Evolutionary conservation across 192 early-diverging fungal species (phyloP).

Genomic region (Ambispora gerdemannii): DNA sequence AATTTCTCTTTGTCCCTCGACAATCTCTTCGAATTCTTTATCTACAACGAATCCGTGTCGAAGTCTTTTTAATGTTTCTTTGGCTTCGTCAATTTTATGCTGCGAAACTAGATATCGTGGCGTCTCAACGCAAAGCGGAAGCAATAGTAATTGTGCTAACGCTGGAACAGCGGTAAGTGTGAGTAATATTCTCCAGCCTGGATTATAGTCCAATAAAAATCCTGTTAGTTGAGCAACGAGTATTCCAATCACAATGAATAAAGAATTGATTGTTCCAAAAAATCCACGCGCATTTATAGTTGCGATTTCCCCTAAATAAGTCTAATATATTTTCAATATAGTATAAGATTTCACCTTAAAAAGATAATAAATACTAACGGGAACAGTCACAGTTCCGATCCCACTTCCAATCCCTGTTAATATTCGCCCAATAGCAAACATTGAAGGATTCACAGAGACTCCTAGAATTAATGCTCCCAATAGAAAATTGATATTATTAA

Average conservation of each 20-base stretch:
- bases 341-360: constrained; percentile 40
- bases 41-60: constrained; percentile 54
- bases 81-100: constrained; percentile 60
- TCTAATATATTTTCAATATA: constrained; percentile 32
- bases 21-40: constrained; percentile 61
- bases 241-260: constrained; percentile 77
- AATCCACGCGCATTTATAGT: constrained; percentile 66
- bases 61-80: constrained; percentile 48
- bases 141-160: constrained; percentile 53
- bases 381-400: constrained; percentile 51
- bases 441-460: constrained; percentile 54
- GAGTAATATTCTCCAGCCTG: constrained; percentile 72
- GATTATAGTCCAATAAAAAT: constrained; percentile 54
- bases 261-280: constrained; percentile 72
- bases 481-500: constrained; percentile 67
- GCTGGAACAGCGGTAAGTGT: constrained; percentile 60
- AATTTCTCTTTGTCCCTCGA: constrained; percentile 46
- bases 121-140: constrained; percentile 71
- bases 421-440: constrained; percentile 73
- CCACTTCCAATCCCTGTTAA: constrained; percentile 73
- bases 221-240: constrained; percentile 66
- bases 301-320: constrained; percentile 79
- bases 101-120: constrained; percentile 70
- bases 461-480: constrained; percentile 63
- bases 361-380: constrained; percentile 7